Percentiles rank a stretch among this genome's conserved stretches.
These are phyloP conservation scores for Aureobasidium sp. DNA, from an alignment of 2,329 filamentous ascomycete species.

Conservation along the genomic window DNA sequence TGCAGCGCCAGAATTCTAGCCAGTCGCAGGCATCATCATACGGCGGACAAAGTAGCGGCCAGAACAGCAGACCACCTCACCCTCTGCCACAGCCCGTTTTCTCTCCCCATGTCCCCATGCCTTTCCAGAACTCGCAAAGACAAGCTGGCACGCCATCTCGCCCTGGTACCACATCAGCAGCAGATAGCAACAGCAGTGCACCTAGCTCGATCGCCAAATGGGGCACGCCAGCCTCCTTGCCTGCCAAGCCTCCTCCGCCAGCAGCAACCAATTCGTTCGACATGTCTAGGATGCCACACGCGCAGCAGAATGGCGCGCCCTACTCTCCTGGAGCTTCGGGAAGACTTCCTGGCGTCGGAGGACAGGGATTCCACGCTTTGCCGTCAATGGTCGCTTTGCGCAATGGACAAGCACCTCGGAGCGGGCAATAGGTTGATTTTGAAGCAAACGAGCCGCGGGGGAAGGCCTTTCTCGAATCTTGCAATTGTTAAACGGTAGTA, in stretches of 20 bases:
- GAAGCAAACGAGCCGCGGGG: too few species aligned
- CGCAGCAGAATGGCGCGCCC: neutral
- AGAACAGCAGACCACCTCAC: constrained; percentile 22
- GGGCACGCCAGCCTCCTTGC: constrained; percentile 45
- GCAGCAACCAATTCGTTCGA: constrained; percentile 21
- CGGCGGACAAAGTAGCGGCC: constrained; percentile 13
- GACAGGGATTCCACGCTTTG: constrained; percentile 3
- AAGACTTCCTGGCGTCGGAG: neutral
- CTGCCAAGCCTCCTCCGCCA: constrained; percentile 45
- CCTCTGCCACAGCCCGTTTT: constrained; percentile 30
- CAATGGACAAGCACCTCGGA: neutral
- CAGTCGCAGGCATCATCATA: constrained; percentile 23
- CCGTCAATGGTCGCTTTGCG: constrained; percentile 2
- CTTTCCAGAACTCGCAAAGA: constrained; percentile 12
- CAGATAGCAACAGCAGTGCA: neutral
- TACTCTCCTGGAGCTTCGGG: neutral
- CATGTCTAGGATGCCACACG: constrained; percentile 7
- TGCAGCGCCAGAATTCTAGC: constrained; percentile 24
- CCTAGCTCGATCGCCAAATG: constrained; percentile 46
- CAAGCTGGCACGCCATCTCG: neutral
- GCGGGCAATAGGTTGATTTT: neutral
- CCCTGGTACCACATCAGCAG: neutral
- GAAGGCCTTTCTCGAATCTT: too few species aligned
- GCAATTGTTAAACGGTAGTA: too few species aligned
- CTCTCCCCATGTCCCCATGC: constrained; percentile 25